Percentiles rank a stretch among this genome's conserved stretches.
These are phyloP conservation scores for Favolaschia claudopus DNA, from an alignment of 768 basidiomycete genomes.

Conservation along the genomic window DNA sequence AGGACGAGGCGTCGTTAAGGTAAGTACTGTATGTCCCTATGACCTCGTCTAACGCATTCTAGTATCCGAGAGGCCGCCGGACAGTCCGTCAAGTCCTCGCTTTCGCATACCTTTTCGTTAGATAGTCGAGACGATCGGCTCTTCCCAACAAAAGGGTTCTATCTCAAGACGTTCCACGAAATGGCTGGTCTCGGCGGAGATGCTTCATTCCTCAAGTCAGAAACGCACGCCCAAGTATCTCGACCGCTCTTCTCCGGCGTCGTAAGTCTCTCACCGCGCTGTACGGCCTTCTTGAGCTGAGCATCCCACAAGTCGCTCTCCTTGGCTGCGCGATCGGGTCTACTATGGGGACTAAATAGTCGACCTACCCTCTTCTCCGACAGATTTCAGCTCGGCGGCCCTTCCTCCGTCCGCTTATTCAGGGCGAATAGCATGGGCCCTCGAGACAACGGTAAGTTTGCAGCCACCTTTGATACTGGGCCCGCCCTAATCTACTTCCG, in stretches of 20 bases:
- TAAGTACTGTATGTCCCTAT: constrained; percentile 38
- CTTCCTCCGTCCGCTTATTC: constrained; percentile 84
- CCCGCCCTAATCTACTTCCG: neutral
- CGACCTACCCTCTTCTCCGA: constrained; percentile 73
- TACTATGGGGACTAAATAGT: constrained; percentile 67
- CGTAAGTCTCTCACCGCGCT: constrained; percentile 47
- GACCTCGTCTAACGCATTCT: neutral
- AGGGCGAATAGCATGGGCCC: constrained; percentile 80
- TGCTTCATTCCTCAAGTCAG: constrained; percentile 76
- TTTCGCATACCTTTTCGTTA: constrained; percentile 77
- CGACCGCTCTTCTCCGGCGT: constrained; percentile 63
- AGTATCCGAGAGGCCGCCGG: constrained; percentile 90
- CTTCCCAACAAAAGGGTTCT: constrained; percentile 66
- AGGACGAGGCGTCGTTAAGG: constrained; percentile 85
- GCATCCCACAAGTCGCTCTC: constrained; percentile 68
- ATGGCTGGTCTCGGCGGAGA: constrained; percentile 86
- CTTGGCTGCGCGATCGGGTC: constrained; percentile 73
- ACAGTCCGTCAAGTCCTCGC: constrained; percentile 78
- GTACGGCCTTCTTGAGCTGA: neutral
- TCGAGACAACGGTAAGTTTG: constrained; percentile 65
- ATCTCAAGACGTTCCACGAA: constrained; percentile 70
- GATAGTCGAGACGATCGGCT: constrained; percentile 82
- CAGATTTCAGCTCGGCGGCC: constrained; percentile 93
- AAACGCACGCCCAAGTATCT: constrained; percentile 70
- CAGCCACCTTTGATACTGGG: neutral